These are phyloP conservation scores for Actinomucor elegans DNA, from an alignment of 371 early-diverging fungal species.

Conservation along the genomic window DNA sequence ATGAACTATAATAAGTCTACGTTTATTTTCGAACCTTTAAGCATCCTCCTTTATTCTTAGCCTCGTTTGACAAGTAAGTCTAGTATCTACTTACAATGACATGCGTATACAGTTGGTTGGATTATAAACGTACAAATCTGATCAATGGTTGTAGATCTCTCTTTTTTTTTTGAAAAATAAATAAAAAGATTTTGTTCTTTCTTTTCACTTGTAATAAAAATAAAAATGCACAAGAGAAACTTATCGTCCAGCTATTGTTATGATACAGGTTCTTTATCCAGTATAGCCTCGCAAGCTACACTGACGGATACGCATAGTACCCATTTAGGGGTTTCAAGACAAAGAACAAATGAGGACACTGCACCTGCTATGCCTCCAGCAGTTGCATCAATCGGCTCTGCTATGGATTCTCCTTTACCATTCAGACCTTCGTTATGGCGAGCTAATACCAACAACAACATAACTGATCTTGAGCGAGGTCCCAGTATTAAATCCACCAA, in stretches of 20 bases:
- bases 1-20: neutral
- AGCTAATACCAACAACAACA: neutral
- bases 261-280: slow-evolving; percentile 18
- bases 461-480: slow-evolving; percentile 5
- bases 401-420: slow-evolving; percentile 1
- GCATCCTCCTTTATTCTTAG: neutral
- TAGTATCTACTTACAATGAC: neutral
- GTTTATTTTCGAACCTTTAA: slow-evolving; percentile 1
- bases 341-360: neutral
- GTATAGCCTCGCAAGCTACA: slow-evolving; percentile 31
- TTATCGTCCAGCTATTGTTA: slow-evolving; percentile 11
- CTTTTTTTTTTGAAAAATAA: too few species aligned
- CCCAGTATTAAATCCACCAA: neutral
- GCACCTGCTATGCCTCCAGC: neutral
- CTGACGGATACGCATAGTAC: slow-evolving; percentile 21
- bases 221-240: neutral
- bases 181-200: slow-evolving; percentile 1
- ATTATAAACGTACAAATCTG: neutral
- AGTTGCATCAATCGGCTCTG: neutral
- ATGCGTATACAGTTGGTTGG: neutral
- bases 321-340: neutral
- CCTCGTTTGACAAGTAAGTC: too few species aligned
- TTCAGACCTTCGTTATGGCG: slow-evolving; percentile 19
- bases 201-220: neutral
- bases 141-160: too few species aligned